phyloP scores from a whole-genome alignment of 805 yeast genomes.

The Nakazawaea peltata region DNA sequence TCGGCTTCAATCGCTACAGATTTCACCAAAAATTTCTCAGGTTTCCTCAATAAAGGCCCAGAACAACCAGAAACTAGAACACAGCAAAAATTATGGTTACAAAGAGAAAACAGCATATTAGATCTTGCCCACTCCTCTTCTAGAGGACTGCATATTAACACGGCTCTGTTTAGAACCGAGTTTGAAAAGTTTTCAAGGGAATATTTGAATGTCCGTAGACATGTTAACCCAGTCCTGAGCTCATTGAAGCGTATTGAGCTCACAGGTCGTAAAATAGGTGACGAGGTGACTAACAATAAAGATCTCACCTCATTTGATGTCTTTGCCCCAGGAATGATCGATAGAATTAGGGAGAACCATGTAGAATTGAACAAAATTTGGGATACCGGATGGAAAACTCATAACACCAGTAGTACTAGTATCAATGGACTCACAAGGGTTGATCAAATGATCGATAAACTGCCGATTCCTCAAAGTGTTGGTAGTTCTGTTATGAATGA shows the following conservation, averaged over 20 bases:
- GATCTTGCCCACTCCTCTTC: constrained; percentile 32
- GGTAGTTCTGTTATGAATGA: too few relatives aligned
- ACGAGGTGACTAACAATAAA: not conserved
- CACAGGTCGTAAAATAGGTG: not conserved
- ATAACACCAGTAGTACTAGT: constrained; percentile 7
- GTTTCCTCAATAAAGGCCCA: constrained; percentile 28
- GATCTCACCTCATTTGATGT: constrained; percentile 3
- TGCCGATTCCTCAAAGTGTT: too few relatives aligned
- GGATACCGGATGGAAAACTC: constrained; percentile 7
- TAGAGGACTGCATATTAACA: constrained; percentile 23
- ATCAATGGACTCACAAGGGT: not conserved
- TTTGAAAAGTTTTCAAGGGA: constrained; percentile 74
- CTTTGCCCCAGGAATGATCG: constrained; percentile 6
- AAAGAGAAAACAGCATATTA: constrained; percentile 63
- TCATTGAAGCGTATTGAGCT: constrained; percentile 44
- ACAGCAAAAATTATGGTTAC: constrained; percentile 80
- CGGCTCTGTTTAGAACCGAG: constrained; percentile 58
- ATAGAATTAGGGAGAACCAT: constrained; percentile 3
- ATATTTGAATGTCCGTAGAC: constrained; percentile 59
- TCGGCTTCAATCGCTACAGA: constrained; percentile 6
- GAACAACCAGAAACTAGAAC: constrained; percentile 63
- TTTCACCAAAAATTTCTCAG: constrained; percentile 27
- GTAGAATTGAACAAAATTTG: constrained; percentile 4
- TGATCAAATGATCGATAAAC: not conserved
- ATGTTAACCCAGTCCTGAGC: constrained; percentile 61